phyloP scores from a whole-genome alignment of 108 stramenopile genomes.

The Skeletonema menzelii region DNA sequence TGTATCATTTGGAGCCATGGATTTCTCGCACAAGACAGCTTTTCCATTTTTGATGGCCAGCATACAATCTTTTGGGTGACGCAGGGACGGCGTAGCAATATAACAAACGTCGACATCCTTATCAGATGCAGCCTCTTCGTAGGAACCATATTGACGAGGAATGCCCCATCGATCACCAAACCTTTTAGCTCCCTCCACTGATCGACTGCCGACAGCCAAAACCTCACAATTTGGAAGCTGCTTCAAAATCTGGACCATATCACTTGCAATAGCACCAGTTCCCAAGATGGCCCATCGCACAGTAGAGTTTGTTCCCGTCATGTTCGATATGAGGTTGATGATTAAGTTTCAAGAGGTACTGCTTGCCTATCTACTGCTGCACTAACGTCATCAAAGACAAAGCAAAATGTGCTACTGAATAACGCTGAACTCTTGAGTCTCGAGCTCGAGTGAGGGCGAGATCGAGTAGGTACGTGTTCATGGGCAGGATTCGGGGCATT shows the following conservation, averaged over 20 bases:
- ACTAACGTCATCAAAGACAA: no score
- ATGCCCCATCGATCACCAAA: constrained; percentile 45
- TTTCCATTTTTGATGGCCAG: constrained; percentile 39
- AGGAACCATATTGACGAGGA: constrained; percentile 33
- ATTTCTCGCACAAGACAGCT: constrained; percentile 54
- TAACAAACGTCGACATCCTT: constrained; percentile 45
- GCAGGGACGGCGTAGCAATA: constrained; percentile 54
- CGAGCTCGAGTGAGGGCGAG: no score
- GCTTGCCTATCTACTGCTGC: no score
- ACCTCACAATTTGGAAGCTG: constrained; percentile 51
- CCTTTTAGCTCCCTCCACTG: constrained; percentile 12
- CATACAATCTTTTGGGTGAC: constrained; percentile 45
- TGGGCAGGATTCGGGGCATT: neutral
- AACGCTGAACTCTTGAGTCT: no score
- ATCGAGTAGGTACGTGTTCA: no score
- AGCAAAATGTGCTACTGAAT: no score
- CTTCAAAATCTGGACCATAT: constrained; percentile 54
- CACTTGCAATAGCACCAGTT: constrained; percentile 52
- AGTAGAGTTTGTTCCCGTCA: neutral
- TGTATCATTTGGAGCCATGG: constrained; percentile 42
- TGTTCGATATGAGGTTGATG: no score
- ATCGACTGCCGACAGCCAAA: constrained; percentile 39
- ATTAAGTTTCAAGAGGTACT: no score
- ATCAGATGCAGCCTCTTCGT: constrained; percentile 44
- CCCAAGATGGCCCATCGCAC: constrained; percentile 53